Evolutionary conservation across 2,329 filamentous ascomycete genomes (phyloP), one percentile per base, ranked within the genome.

Genomic region (Pseudogymnoascus sp.): DNA sequence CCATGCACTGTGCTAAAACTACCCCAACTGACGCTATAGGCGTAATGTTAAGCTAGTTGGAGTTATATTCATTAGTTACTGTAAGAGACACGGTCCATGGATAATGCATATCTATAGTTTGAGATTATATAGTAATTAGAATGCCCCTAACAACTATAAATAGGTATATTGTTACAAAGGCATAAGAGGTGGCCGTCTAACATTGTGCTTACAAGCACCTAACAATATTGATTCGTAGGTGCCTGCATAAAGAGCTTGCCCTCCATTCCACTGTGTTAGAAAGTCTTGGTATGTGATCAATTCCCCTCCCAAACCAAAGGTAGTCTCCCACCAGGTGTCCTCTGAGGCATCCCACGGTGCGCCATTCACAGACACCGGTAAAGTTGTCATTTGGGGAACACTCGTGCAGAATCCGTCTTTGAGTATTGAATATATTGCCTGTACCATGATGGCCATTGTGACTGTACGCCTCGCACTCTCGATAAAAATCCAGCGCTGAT

Each of bases 401-500:
- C 43, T 34, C 1, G 64, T 60, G n/a, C 64, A 64, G 38, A 62
- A 62, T 3, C 69, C 68, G 59, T 65, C 40, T 53, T 66, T 64
- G 7, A 63, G 36, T 4, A 37, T 43, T 7, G 53, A 34, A 37
- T 66, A 68, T 5, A 68, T 14, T n/a, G 63, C 62, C 25, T 65
- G 61, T 3, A 71, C 9, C 3, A 71, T 14, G 11, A 67, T 42
- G 9, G 67, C 66, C 12, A 67, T 63, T 59, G 69, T 65, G 5
- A 68, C 43, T 1, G 71, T 69, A 1, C 74, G 70, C 16, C 74
- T 66, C 21, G 73, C 69, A 43, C 72, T 73, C 64, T 75, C 75
- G 7, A 69, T 62, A n/a, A 75, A 42, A 5, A 75, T 63, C 74
- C 74, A 76, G 21, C 64, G 61, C 37, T 67, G 64, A 63, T 63